Percentiles rank a stretch among this genome's conserved stretches.
Evolutionary conservation across 2,329 filamentous ascomycete species (phyloP).

Genomic region (Hypomyces perniciosus): DNA sequence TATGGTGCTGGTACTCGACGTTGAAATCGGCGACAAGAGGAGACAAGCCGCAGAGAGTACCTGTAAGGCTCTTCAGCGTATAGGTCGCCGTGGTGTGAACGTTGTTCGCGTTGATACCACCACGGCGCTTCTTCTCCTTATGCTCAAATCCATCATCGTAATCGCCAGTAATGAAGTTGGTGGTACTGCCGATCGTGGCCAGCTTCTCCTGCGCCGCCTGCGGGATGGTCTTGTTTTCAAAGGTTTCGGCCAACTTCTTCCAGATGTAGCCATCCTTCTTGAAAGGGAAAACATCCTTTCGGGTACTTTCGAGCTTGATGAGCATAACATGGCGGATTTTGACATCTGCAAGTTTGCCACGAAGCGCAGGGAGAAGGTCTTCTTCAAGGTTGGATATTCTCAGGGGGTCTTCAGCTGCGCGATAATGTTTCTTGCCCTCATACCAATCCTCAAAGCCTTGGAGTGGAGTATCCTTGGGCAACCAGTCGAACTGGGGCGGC

Average conservation of each 20-base stretch:
- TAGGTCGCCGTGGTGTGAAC: constrained; percentile 37
- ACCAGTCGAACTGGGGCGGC: constrained; percentile 22
- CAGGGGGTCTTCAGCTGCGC: constrained; percentile 30
- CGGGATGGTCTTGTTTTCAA: constrained; percentile 27
- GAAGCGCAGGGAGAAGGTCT: constrained; percentile 23
- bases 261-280: constrained; percentile 34
- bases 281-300: constrained; percentile 39
- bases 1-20: constrained; percentile 33
- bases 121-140: constrained; percentile 19
- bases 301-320: constrained; percentile 37
- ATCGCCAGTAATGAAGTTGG: constrained; percentile 29
- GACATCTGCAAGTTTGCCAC: constrained; percentile 22
- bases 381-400: constrained; percentile 34
- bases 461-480: constrained; percentile 17
- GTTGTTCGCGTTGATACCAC: constrained; percentile 35
- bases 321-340: constrained; percentile 37
- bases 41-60: constrained; percentile 35
- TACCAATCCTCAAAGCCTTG: constrained; percentile 26
- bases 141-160: constrained; percentile 28
- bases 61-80: constrained; percentile 37
- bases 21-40: constrained; percentile 38
- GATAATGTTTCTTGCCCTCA: constrained; percentile 25
- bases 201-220: constrained; percentile 24
- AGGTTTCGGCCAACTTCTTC: constrained; percentile 27
- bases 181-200: constrained; percentile 23